Evolutionary conservation across 176 grass and related monocot genomes (phyloP).

Genomic region (Raddia guianensis): DNA sequence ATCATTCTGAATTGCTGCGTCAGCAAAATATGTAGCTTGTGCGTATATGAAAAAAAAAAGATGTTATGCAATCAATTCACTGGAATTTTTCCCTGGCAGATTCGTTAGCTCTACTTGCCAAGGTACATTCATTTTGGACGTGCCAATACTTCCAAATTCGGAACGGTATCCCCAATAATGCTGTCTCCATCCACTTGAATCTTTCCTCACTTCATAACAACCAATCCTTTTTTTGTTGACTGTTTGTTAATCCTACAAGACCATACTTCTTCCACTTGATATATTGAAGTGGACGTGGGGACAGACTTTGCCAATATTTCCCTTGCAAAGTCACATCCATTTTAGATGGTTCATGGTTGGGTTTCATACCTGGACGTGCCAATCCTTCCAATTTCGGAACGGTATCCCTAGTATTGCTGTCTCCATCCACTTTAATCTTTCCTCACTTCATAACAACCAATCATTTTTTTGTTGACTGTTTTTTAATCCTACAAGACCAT

Average conservation of each 20-base stretch:
- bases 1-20: neutral
- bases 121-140: neutral
- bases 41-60: neutral
- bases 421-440: conserved; percentile 1
- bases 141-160: neutral
- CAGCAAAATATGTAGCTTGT: neutral
- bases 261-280: neutral
- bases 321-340: neutral
- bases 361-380: neutral
- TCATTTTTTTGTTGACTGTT: neutral
- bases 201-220: neutral
- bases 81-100: neutral
- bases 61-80: neutral
- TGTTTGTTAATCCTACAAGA: neutral
- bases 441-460: neutral
- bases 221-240: neutral
- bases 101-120: neutral
- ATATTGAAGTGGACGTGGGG: neutral
- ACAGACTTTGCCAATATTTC: neutral
- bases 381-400: neutral
- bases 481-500: neutral
- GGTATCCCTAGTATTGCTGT: neutral
- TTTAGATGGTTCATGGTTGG: neutral
- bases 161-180: neutral
- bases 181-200: conserved; percentile 2